phyloP scores from a whole-genome alignment of 495 filamentous ascomycete species.

The Acidiella bohemica region DNA sequence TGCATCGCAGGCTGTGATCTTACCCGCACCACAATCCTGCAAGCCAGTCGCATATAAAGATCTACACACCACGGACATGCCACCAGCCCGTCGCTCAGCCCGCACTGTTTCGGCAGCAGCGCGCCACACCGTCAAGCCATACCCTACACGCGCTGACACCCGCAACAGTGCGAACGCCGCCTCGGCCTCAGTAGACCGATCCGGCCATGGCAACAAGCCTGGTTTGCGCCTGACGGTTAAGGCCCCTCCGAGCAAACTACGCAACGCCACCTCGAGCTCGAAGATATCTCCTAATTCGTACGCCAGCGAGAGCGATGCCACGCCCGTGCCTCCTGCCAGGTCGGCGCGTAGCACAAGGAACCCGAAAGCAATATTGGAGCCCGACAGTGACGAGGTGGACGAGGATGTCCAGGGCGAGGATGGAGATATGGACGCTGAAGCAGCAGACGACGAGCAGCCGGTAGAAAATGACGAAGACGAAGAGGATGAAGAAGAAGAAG shows the following conservation, averaged over 20 bases:
- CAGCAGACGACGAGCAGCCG: constrained; percentile 36
- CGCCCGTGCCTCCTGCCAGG: constrained; percentile 5
- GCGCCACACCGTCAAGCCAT: constrained; percentile 1
- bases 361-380: constrained; percentile 31
- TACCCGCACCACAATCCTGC: too few relatives aligned
- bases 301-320: constrained; percentile 28
- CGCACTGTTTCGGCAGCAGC: constrained; percentile 2
- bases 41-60: too few relatives aligned
- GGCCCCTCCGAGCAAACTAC: constrained; percentile 67
- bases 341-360: constrained; percentile 18
- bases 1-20: too few relatives aligned
- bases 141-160: constrained; percentile 5
- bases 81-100: constrained; percentile 11
- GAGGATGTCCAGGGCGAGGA: constrained; percentile 14
- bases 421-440: constrained; percentile 39
- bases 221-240: constrained; percentile 63
- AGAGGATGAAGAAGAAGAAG: constrained; percentile 41
- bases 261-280: constrained; percentile 51
- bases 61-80: constrained; percentile 5
- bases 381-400: constrained; percentile 44
- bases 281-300: constrained; percentile 35
- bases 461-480: constrained; percentile 28
- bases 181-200: constrained; percentile 6
- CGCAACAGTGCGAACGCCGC: background rate
- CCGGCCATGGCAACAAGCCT: constrained; percentile 5